These are phyloP conservation scores for Dothiorella sarmentorum DNA, from an alignment of 2,329 filamentous ascomycete genomes.

Conservation along the genomic window DNA sequence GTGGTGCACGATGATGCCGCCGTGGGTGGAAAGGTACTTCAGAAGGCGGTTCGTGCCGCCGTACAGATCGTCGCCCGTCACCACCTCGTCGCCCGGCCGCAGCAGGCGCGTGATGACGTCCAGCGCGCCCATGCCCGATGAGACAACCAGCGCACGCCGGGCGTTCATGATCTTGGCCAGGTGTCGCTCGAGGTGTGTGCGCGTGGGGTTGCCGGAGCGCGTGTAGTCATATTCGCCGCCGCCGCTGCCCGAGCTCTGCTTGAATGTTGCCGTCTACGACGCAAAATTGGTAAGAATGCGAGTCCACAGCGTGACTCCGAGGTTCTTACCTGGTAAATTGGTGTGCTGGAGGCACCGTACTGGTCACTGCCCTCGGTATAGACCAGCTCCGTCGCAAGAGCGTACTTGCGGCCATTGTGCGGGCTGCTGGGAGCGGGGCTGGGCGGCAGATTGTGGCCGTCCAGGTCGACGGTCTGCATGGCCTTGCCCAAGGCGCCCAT, in stretches of 20 bases:
- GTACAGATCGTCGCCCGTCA: conserved; percentile 95
- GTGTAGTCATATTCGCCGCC: conserved; percentile 96
- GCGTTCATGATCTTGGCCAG: conserved; percentile 99
- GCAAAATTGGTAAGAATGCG: neutral
- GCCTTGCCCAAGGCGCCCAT: conserved; percentile 35
- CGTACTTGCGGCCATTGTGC: conserved; percentile 80
- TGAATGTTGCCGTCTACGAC: conserved; percentile 83
- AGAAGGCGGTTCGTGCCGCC: conserved; percentile 91
- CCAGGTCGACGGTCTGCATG: conserved; percentile 37
- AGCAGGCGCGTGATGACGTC: conserved; percentile 93
- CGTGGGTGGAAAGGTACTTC: conserved; percentile 84
- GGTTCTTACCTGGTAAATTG: conserved; percentile 75
- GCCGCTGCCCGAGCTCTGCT: conserved; percentile 81
- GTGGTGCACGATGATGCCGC: conserved; percentile 90
- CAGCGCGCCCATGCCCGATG: conserved; percentile 94
- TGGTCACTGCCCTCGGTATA: conserved; percentile 96
- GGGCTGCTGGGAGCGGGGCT: conserved; percentile 93
- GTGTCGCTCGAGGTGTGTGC: conserved; percentile 93
- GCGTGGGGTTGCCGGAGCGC: conserved; percentile 92
- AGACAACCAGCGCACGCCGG: conserved; percentile 82
- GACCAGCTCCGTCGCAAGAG: conserved; percentile 91
- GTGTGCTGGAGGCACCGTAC: conserved; percentile 92
- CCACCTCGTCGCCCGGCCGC: conserved; percentile 90
- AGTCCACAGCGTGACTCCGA: neutral
- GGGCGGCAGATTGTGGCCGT: conserved; percentile 39